A percentile compares a stretch with the other conserved stretches of the same genome.
These are phyloP conservation scores for Cladosporium austrohemisphaericum DNA, from an alignment of 2,329 filamentous ascomycete species.

Conservation along the genomic window DNA sequence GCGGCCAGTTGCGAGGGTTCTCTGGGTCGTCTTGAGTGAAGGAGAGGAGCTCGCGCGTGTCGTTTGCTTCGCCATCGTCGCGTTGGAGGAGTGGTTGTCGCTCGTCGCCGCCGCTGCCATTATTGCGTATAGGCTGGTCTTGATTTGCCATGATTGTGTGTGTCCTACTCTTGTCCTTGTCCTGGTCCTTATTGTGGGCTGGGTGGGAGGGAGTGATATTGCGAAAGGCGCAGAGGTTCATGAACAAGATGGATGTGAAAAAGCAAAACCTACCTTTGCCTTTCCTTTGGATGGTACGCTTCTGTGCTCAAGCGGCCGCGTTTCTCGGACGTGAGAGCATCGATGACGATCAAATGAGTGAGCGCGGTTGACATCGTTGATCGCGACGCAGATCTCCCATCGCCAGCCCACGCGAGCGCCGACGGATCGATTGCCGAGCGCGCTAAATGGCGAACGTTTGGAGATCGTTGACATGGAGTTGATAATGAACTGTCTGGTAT, in stretches of 20 bases:
- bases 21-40: conserved; percentile 39
- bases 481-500: too few species aligned
- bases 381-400: neutral
- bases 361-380: neutral
- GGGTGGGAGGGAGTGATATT: neutral
- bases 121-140: neutral
- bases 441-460: too few species aligned
- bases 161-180: conserved; percentile 5
- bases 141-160: conserved; percentile 1
- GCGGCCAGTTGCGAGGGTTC: conserved; percentile 47
- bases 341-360: conserved; percentile 6
- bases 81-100: conserved; percentile 38
- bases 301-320: conserved; percentile 1
- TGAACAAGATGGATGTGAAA: neutral
- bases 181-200: too few species aligned
- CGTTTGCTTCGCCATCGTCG: conserved; percentile 35
- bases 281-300: too few species aligned
- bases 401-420: neutral
- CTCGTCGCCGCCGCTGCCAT: conserved; percentile 35
- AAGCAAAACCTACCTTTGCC: neutral
- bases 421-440: neutral
- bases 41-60: conserved; percentile 25
- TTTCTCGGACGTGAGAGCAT: neutral
- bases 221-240: conserved; percentile 9
- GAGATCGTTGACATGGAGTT: too few species aligned